Evolutionary conservation across 495 filamentous ascomycete genomes (phyloP), one percentile per base, ranked within the genome.

Genomic region (Jackrogersella multiformis): DNA sequence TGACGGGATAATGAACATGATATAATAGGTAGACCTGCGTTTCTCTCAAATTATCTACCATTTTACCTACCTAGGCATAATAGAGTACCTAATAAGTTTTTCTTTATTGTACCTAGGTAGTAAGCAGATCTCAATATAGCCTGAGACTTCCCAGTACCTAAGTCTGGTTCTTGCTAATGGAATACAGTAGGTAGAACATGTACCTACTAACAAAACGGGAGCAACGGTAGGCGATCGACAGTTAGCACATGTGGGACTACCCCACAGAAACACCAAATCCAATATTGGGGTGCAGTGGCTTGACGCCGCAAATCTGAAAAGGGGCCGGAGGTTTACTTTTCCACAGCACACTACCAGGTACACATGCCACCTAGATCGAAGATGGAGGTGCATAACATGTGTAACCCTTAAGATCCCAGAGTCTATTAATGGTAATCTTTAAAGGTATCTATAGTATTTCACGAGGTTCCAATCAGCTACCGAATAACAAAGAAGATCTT

Each of bases 231-330:
- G 38, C 21, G 55, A 62, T 53, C 30, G 13, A 42, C 60, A 32
- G 1, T 28, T 45, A 28, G 46, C 10, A 52, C 18, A 44, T 42
- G 52, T 21, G 24, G 53, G 46, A 46, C 59, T 68, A 69, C 66
- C 67, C 61, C 61, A 70, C 67, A 65, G 51, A 53, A 18, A 32
- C 28, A 61, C 66, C 66, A 69, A 69, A 61, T 36, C 46, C 41
- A 61, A 45, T 61, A 26, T 15, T 10, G 49, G 9, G 48, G 28
- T 53, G 13, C 49, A 38, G 49, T 36, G 30, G 49, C 49, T 53
- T 36, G 30, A 53, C 30, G 24, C 28, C 30, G 32, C 49, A 18
- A 21, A 20, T 30, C 32, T 24, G 32, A 53, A 53, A 53, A 36
- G 30, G 32, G 49, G 18, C 26, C 9, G 15, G 26, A 28, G 9